Conservation (phyloP, 1,284 basidiomycete genomes). For the Ceratobasidium sp. region DNA sequence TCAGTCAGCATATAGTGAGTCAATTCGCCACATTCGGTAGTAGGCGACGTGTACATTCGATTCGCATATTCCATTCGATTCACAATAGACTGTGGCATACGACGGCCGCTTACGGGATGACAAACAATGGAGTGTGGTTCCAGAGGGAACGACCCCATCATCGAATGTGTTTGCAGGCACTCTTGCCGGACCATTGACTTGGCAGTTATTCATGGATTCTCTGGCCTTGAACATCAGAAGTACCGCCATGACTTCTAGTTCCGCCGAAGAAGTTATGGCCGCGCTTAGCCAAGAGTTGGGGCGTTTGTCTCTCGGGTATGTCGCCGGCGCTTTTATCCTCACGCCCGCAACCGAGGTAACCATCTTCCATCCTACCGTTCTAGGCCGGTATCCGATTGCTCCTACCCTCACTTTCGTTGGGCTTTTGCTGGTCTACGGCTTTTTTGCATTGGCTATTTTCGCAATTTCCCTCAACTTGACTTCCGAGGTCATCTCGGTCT, state of each 20-base stretch:
- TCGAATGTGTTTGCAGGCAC: background rate
- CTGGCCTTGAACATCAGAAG: background rate
- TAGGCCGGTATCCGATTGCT: background rate
- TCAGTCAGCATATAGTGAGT: too few relatives aligned
- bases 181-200: background rate
- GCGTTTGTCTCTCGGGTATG: background rate
- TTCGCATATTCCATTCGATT: too few relatives aligned
- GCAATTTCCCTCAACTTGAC: background rate
- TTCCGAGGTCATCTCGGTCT: too few relatives aligned
- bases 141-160: too few relatives aligned
- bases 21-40: too few relatives aligned
- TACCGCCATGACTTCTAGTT: background rate
- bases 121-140: background rate
- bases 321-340: background rate
- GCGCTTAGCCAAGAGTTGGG: background rate
- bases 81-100: conserved; percentile 5
- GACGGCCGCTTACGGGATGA: background rate
- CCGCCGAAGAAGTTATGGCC: background rate
- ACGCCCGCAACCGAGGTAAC: background rate
- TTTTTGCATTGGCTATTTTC: background rate
- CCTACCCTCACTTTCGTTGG: background rate
- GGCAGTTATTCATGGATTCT: conserved; percentile 2
- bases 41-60: too few relatives aligned
- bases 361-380: background rate
- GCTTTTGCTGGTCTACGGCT: background rate